Percentiles rank a stretch among this genome's conserved stretches.
Evolutionary conservation across 1,284 basidiomycete genomes (phyloP).

Genomic region (Cryptococcus wingfieldii): DNA sequence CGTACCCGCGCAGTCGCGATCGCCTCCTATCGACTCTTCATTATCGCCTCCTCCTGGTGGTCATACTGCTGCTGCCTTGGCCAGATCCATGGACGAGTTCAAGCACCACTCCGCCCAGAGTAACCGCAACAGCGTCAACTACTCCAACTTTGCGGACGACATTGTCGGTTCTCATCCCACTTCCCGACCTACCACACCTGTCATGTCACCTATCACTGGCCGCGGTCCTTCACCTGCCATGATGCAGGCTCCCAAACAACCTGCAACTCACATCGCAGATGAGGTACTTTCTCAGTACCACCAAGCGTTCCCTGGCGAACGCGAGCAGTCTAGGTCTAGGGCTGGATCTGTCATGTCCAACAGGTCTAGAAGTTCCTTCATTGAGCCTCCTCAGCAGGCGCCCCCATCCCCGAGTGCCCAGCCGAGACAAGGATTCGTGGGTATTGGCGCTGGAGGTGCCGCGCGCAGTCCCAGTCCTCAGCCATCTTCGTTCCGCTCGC

Average conservation of each 20-base stretch:
- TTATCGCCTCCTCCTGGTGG: constrained; percentile 47
- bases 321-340: constrained; percentile 49
- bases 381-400: constrained; percentile 21
- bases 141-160: constrained; percentile 57
- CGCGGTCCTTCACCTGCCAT: constrained; percentile 55
- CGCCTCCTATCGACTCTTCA: constrained; percentile 37
- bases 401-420: constrained; percentile 47
- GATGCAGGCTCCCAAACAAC: constrained; percentile 62
- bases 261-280: constrained; percentile 58
- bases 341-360: constrained; percentile 44
- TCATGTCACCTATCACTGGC: constrained; percentile 40
- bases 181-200: constrained; percentile 69
- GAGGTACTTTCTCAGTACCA: constrained; percentile 73
- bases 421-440: constrained; percentile 62
- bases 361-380: constrained; percentile 42
- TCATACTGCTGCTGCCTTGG: constrained; percentile 49
- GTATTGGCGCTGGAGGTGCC: constrained; percentile 64
- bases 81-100: constrained; percentile 48
- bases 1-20: constrained; percentile 12
- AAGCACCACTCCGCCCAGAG: constrained; percentile 31
- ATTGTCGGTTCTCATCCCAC: constrained; percentile 70
- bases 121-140: constrained; percentile 49
- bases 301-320: constrained; percentile 81
- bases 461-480: constrained; percentile 61
- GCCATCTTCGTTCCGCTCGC: constrained; percentile 44